Conservation (phyloP, 441 rosid genomes). For the Pelargonium cotyledonis region DNA sequence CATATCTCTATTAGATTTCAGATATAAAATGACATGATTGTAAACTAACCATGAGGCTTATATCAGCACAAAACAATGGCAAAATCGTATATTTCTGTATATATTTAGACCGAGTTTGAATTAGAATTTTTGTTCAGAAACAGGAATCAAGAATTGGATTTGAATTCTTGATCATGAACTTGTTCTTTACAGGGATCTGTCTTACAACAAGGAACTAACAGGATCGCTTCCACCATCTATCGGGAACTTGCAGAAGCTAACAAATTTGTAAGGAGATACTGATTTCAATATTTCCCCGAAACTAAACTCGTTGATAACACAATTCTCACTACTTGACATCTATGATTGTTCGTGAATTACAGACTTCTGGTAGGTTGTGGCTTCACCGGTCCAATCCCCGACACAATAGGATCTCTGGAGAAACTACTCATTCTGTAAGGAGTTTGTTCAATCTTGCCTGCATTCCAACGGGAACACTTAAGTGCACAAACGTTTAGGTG, state of each 20-base stretch:
- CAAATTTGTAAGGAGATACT: constrained; percentile 45
- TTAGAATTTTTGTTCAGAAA: not conserved
- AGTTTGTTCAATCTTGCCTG: too few relatives aligned
- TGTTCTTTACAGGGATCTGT: constrained; percentile 56
- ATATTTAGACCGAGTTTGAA: too few relatives aligned
- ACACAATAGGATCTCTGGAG: constrained; percentile 49
- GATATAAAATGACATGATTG: not conserved
- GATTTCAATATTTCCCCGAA: not conserved
- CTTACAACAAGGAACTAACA: constrained; percentile 44
- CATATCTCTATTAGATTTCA: not conserved
- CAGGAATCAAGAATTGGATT: not conserved
- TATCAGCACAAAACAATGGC: too few relatives aligned
- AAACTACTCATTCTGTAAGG: constrained; percentile 53
- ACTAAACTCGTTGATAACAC: not conserved
- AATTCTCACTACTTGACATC: not conserved
- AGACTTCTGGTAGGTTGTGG: constrained; percentile 43
- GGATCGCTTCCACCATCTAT: constrained; percentile 63
- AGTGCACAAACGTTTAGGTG: too few relatives aligned
- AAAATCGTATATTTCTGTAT: too few relatives aligned
- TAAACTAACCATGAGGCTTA: too few relatives aligned
- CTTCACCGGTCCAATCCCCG: constrained; percentile 66
- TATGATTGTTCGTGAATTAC: not conserved
- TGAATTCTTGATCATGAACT: constrained; percentile 9
- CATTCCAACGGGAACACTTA: too few relatives aligned
- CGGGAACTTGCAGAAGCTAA: constrained; percentile 54